A percentile compares a stretch with the other conserved stretches of the same genome.
These are phyloP conservation scores for Eutrema heterophyllum DNA, from an alignment of 345 rosid species.

Conservation along the genomic window DNA sequence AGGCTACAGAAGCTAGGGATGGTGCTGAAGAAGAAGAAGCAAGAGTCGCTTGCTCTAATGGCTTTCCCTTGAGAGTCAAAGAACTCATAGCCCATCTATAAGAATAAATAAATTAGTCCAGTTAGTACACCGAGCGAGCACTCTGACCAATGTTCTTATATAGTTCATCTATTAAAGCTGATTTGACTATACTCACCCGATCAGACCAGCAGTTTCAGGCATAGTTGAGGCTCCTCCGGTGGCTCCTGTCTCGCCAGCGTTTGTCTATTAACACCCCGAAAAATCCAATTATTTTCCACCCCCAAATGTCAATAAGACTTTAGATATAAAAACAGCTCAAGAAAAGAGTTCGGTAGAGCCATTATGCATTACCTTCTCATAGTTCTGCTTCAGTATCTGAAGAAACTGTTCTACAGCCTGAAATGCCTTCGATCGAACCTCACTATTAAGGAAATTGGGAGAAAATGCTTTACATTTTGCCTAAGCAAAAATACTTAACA, in stretches of 20 bases:
- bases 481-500: not conserved
- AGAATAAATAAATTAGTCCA: not conserved
- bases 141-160: not conserved
- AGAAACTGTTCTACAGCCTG: constrained; percentile 92
- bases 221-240: constrained; percentile 59
- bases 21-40: constrained; percentile 51
- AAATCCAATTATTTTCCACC: not conserved
- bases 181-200: constrained; percentile 56
- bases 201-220: constrained; percentile 84
- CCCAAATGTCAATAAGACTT: not conserved
- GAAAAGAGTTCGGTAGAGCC: not conserved
- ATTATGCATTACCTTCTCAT: constrained; percentile 58
- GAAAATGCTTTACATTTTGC: constrained; percentile 3
- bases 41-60: constrained; percentile 72
- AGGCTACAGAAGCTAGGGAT: constrained; percentile 42
- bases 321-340: not conserved
- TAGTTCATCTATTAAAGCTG: not conserved
- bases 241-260: constrained; percentile 53
- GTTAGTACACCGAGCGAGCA: not conserved
- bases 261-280: constrained; percentile 35
- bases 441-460: constrained; percentile 50
- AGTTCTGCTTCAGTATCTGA: constrained; percentile 73
- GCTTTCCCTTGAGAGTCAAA: constrained; percentile 88
- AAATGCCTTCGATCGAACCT: constrained; percentile 91
- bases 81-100: constrained; percentile 99